These are phyloP conservation scores for Epichloe sp. DNA, from an alignment of 2,329 filamentous ascomycete species.

Conservation along the genomic window DNA sequence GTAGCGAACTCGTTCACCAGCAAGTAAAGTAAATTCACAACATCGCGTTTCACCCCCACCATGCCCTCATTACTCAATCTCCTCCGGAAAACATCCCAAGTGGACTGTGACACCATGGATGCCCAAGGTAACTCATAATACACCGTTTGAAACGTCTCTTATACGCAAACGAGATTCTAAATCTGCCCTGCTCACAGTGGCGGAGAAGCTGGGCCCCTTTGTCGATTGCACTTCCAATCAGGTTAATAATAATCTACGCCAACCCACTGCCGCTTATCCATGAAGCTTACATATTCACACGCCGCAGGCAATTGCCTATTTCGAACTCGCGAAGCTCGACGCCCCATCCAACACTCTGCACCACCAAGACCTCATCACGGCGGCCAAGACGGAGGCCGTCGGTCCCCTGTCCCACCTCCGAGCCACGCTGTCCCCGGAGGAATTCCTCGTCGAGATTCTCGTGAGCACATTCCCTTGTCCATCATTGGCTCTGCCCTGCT, in stretches of 20 bases:
- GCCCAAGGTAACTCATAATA: slow-evolving; percentile 13
- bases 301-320: slow-evolving; percentile 21
- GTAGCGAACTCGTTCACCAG: too few species aligned
- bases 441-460: slow-evolving; percentile 43
- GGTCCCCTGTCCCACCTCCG: slow-evolving; percentile 9
- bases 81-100: slow-evolving; percentile 15
- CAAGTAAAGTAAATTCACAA: too few species aligned
- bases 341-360: slow-evolving; percentile 7
- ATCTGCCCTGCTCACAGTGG: background rate
- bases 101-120: slow-evolving; percentile 26
- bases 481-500: background rate
- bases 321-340: slow-evolving; percentile 16
- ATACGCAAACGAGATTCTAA: slow-evolving; percentile 4
- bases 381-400: slow-evolving; percentile 14
- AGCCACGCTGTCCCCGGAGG: slow-evolving; percentile 18
- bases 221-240: slow-evolving; percentile 25
- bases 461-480: slow-evolving; percentile 17
- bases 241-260: slow-evolving; percentile 6
- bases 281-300: background rate
- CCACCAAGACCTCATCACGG: slow-evolving; percentile 16
- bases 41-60: too few species aligned
- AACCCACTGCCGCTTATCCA: too few species aligned
- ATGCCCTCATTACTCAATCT: slow-evolving; percentile 17
- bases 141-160: background rate
- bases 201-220: slow-evolving; percentile 18